These are phyloP conservation scores for Carex pumila DNA, from an alignment of 176 grass and related monocot species.

Conservation along the genomic window DNA sequence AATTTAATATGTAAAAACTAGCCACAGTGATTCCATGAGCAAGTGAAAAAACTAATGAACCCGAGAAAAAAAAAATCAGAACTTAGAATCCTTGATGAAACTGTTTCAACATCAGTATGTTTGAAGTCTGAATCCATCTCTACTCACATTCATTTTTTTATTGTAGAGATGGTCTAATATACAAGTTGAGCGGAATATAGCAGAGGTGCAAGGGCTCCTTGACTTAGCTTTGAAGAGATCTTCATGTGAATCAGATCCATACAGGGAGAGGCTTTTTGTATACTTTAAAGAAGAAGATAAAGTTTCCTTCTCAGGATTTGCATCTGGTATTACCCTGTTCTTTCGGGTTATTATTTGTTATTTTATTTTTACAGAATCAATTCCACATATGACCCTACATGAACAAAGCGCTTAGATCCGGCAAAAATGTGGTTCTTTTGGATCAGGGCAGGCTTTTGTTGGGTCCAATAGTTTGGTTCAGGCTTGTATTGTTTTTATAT, in stretches of 20 bases:
- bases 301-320: constrained; percentile 33
- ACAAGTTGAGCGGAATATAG: constrained; percentile 60
- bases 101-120: neutral
- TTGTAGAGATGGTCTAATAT: constrained; percentile 66
- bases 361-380: neutral
- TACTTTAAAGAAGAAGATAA: constrained; percentile 42
- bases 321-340: constrained; percentile 45
- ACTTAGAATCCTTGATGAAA: neutral
- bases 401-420: neutral
- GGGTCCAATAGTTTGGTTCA: neutral
- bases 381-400: neutral
- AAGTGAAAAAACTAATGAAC: neutral
- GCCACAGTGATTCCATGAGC: neutral
- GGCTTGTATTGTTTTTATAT: neutral
- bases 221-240: constrained; percentile 82
- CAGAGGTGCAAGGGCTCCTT: constrained; percentile 78
- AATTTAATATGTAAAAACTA: neutral
- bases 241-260: constrained; percentile 77
- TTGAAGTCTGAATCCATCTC: neutral
- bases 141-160: neutral
- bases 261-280: constrained; percentile 78
- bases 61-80: neutral
- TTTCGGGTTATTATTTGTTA: constrained; percentile 6
- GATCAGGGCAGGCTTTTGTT: neutral
- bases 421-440: neutral